Base-by-base conservation (phyloP, 2,329 filamentous ascomycete genomes). In the Pseudocercospora cruenta region DNA sequence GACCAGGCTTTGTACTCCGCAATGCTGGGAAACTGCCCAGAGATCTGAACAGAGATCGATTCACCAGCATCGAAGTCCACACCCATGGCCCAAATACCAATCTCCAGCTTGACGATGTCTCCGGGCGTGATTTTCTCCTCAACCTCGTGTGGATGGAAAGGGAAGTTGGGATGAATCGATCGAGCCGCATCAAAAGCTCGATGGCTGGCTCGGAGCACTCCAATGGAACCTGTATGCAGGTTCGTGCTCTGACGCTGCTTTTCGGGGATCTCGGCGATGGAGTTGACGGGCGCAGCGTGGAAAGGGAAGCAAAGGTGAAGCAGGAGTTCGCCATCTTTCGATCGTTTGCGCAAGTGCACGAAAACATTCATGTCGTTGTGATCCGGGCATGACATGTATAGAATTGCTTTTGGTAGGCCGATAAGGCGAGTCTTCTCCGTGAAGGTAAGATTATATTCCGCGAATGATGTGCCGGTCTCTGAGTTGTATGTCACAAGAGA, bases 61-160 rank as follows among this genome's bases (percentile, higher is more conserved):
- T 83, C 80, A 0, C 80, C 82, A 5, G 74, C 78, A 2, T 83
- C 80, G 69, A 80, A 84, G 28, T 82, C 79, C 0, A 82, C 76
- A 0, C 82, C 82, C 75, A 81, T 79, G 0, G 79, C 77, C 82
- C 81, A 84, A 12, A 84, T 81, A 0, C 81, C 81, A 64, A 84
- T 84, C 54, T 84, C 81, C 4, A 84, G 71, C 69, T 78, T 78
- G 3, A 83, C 81, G 21, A 84, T 72, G 6, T 78, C 72, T 0
- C 82, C 82, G 0, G 76, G 77, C 2, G 70, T 62, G 0, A 84
- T 74, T 69, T 82, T 81, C 51, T 82, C 76, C 51, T 81, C 64
- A 21, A 63, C 66, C 1, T 71, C 67, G 45, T 68, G 62, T 21
- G 69, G 64, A 39, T 69, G 63, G 49, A 68, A 71, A 1, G 65